phyloP scores from a whole-genome alignment of 306 rosid species.

The Trifolium dubium region DNA sequence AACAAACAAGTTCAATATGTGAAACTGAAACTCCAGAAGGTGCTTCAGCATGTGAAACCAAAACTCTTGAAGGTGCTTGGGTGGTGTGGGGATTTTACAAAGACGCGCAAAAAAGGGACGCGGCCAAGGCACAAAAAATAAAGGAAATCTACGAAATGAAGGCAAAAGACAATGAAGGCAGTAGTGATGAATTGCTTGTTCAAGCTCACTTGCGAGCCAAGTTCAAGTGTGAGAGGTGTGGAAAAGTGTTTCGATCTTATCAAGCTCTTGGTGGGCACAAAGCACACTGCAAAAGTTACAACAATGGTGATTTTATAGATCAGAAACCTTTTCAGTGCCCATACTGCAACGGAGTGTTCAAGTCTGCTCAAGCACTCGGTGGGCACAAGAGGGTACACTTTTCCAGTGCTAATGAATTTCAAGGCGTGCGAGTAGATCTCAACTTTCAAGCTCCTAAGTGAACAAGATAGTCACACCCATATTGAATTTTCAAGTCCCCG shows the following conservation, averaged over 20 bases:
- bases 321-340: constrained; percentile 45
- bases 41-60: constrained; percentile 39
- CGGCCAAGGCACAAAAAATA: constrained; percentile 8
- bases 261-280: constrained; percentile 78
- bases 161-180: constrained; percentile 17
- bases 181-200: background rate
- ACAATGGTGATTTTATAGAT: background rate
- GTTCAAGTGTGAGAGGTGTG: constrained; percentile 56
- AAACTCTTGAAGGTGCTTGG: background rate
- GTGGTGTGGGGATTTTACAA: background rate
- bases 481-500: background rate
- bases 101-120: background rate
- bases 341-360: constrained; percentile 52
- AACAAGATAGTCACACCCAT: constrained; percentile 17
- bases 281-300: constrained; percentile 29
- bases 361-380: constrained; percentile 65
- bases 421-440: constrained; percentile 52
- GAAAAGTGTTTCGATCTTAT: constrained; percentile 50
- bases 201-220: background rate
- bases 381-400: constrained; percentile 71
- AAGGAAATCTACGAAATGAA: background rate
- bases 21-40: constrained; percentile 41
- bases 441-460: constrained; percentile 54
- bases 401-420: constrained; percentile 12
- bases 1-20: constrained; percentile 27